A percentile compares a stretch with the other conserved stretches of the same genome.
phyloP scores from a whole-genome alignment of 208 protist genomes.

The Wallacemonas sp. region DNA sequence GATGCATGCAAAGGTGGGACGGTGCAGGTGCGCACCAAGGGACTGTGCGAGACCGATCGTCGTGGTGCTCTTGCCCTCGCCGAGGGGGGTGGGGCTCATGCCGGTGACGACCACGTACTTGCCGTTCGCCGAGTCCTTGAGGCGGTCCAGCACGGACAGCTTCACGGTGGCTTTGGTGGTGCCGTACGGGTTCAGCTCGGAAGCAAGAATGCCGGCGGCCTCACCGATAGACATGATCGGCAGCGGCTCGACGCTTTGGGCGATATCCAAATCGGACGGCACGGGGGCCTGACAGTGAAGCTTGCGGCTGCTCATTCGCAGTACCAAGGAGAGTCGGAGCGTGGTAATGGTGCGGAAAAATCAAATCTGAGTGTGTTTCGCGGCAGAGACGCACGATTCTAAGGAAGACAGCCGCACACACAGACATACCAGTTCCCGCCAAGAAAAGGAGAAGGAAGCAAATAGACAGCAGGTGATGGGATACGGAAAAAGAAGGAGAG shows the following conservation, averaged over 20 bases:
- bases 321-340: conserved; percentile 12
- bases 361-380: conserved; percentile 3
- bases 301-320: conserved; percentile 51
- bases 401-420: not conserved
- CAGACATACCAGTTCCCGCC: not conserved
- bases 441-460: not conserved
- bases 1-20: conserved; percentile 94
- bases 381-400: conserved; percentile 6
- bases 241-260: conserved; percentile 72
- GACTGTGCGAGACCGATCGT: conserved; percentile 96
- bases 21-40: conserved; percentile 95
- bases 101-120: conserved; percentile 97
- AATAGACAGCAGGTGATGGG: too few species aligned
- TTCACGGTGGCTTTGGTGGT: conserved; percentile 90
- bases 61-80: conserved; percentile 98
- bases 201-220: conserved; percentile 75
- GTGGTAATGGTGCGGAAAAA: conserved; percentile 11
- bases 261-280: conserved; percentile 95
- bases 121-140: conserved; percentile 71
- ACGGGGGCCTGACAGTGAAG: conserved; percentile 70
- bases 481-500: not conserved
- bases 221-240: conserved; percentile 79
- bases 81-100: conserved; percentile 91
- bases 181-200: conserved; percentile 94
- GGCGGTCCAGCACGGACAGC: conserved; percentile 84